Conservation (phyloP, 1,284 basidiomycete genomes). For the Papiliotrema terrestris region DNA sequence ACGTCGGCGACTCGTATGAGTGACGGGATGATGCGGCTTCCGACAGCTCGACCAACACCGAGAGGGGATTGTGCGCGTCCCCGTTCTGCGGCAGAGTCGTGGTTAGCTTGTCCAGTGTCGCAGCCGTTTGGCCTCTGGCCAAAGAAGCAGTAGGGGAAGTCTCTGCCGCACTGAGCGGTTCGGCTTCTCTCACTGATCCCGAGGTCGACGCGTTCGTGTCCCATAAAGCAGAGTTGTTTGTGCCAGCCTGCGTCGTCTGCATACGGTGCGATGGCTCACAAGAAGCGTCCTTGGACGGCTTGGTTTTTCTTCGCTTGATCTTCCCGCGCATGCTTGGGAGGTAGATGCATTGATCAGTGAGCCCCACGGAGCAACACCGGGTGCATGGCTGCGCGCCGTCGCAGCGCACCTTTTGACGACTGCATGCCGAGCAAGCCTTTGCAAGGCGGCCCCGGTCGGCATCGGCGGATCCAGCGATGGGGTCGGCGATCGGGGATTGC, state of each 20-base stretch:
- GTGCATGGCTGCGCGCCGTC: constrained; percentile 29
- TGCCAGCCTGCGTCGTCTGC: not conserved
- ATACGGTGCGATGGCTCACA: not conserved
- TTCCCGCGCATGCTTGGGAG: constrained; percentile 32
- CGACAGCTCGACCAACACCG: constrained; percentile 22
- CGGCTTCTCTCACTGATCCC: not conserved
- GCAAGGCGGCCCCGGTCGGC: not conserved
- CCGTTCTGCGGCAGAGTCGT: constrained; percentile 25
- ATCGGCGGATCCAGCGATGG: no score
- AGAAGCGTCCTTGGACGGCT: not conserved
- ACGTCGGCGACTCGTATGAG: not conserved
- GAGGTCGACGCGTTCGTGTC: not conserved
- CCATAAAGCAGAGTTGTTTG: not conserved
- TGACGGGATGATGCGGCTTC: constrained; percentile 3
- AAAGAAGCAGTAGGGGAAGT: not conserved
- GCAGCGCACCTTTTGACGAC: constrained; percentile 25
- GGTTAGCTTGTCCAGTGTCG: constrained; percentile 9
- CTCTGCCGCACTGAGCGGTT: not conserved
- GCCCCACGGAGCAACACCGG: constrained; percentile 15
- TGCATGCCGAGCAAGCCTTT: constrained; percentile 25
- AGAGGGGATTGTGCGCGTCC: constrained; percentile 22
- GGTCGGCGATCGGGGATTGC: no score
- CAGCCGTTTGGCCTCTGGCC: not conserved
- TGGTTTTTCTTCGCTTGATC: constrained; percentile 19
- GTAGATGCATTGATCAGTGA: constrained; percentile 17